A percentile compares a stretch with the other conserved stretches of the same genome.
phyloP scores from a whole-genome alignment of 805 yeast genomes.

The Cyberlindnera lachancei region DNA sequence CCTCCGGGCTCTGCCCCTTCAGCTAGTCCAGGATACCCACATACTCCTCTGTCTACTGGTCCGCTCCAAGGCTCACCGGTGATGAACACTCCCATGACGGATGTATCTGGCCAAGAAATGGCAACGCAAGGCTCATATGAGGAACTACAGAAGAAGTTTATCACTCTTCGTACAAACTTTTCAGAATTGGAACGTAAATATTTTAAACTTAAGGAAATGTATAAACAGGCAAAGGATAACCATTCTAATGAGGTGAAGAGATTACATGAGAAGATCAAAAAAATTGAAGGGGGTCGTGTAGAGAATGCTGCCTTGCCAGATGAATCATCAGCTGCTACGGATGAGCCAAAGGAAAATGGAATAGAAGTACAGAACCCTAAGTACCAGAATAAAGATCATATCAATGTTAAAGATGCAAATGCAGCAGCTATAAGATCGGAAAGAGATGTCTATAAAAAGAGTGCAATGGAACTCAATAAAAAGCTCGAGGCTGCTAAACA shows the following conservation, averaged over 20 bases:
- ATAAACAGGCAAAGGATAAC: slow-evolving; percentile 1
- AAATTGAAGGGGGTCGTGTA: not conserved
- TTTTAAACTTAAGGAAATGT: not conserved
- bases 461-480: not conserved
- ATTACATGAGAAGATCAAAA: slow-evolving; percentile 1
- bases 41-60: too few relatives aligned
- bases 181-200: slow-evolving; percentile 1
- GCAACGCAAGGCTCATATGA: too few relatives aligned
- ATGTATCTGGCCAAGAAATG: too few relatives aligned
- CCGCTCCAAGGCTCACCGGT: too few relatives aligned
- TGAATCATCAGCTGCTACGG: not conserved
- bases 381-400: slow-evolving; percentile 2
- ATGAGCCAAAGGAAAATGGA: not conserved
- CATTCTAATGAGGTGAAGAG: not conserved
- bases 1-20: slow-evolving; percentile 1
- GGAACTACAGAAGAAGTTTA: not conserved
- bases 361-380: slow-evolving; percentile 2
- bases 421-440: slow-evolving; percentile 1
- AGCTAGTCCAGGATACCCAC: not conserved
- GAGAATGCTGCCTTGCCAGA: slow-evolving; percentile 1
- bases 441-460: slow-evolving; percentile 3
- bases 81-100: too few relatives aligned
- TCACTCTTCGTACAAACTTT: not conserved
- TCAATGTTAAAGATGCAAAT: slow-evolving; percentile 1
- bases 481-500: not conserved